phyloP scores from a whole-genome alignment of 2,329 filamentous ascomycete species.

The Thelonectria olida region DNA sequence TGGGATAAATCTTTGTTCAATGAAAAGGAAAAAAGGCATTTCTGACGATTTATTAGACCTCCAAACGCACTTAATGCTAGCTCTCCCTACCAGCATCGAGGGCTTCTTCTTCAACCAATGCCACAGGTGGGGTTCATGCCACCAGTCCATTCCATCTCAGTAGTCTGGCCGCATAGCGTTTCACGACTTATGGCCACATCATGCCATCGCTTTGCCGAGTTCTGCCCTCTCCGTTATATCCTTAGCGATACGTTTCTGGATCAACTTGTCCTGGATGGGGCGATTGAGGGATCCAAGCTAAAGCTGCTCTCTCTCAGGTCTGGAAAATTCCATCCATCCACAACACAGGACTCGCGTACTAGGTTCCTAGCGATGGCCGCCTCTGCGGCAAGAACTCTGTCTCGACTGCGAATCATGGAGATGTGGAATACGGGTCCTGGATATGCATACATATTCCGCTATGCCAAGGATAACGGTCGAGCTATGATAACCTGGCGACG shows the following conservation, averaged over 20 bases:
- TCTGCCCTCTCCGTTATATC: background rate
- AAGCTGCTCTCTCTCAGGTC: background rate
- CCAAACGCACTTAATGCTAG: background rate
- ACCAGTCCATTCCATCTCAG: background rate
- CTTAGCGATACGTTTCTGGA: background rate
- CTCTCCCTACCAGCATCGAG: constrained; percentile 7
- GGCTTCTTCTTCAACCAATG: constrained; percentile 3
- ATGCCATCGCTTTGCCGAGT: constrained; percentile 12
- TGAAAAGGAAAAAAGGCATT: background rate
- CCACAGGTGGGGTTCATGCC: background rate
- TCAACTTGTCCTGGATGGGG: background rate
- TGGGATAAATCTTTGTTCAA: background rate
- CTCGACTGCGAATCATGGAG: constrained; percentile 17
- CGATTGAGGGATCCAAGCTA: background rate
- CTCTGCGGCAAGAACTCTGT: constrained; percentile 3
- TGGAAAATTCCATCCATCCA: rapidly evolving
- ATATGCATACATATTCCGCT: constrained; percentile 21
- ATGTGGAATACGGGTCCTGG: background rate
- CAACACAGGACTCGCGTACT: background rate
- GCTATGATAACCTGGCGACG: constrained; percentile 20
- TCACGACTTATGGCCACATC: background rate
- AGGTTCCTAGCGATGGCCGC: background rate
- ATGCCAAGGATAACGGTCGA: background rate
- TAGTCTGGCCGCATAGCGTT: background rate
- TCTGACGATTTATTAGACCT: constrained; percentile 19